Evolutionary conservation across 306 rosid genomes (phyloP).

Genomic region (Corylus heterophylla): DNA sequence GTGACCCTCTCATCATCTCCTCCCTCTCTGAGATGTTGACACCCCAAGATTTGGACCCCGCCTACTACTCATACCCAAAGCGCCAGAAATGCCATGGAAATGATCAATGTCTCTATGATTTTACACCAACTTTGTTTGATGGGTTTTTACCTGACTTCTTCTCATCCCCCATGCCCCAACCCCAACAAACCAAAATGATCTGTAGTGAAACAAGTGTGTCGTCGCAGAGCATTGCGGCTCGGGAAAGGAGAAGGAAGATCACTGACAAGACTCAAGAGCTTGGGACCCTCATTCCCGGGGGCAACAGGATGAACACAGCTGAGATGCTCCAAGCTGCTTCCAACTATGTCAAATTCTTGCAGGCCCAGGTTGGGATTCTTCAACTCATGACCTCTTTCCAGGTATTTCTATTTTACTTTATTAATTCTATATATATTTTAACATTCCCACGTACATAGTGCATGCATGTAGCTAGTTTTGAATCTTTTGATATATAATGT

Average conservation of each 20-base stretch:
- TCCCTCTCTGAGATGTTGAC: conserved; percentile 12
- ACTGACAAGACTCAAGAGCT: conserved; percentile 78
- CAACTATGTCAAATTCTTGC: conserved; percentile 73
- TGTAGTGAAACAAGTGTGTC: conserved; percentile 31
- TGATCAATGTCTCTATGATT: conserved; percentile 1
- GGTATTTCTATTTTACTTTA: conserved; percentile 1
- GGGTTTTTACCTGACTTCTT: conserved; percentile 10
- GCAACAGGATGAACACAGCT: conserved; percentile 82
- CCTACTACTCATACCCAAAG: conserved; percentile 19
- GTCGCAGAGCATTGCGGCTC: conserved; percentile 65
- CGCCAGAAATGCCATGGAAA: conserved; percentile 31
- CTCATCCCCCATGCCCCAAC: background rate
- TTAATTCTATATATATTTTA: too few species aligned
- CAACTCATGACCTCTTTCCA: conserved; percentile 38
- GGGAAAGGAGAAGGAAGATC: conserved; percentile 83
- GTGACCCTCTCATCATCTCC: conserved; percentile 7
- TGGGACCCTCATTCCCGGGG: conserved; percentile 75
- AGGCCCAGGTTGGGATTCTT: conserved; percentile 65
- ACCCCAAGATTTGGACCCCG: background rate
- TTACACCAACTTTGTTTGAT: background rate
- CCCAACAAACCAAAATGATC: background rate
- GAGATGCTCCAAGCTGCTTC: conserved; percentile 79
- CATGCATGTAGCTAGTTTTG: too few species aligned
- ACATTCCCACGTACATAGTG: too few species aligned
- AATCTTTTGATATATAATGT: too few species aligned